Base-by-base conservation (phyloP, 768 basidiomycete genomes). In the Lactarius psammicola region DNA sequence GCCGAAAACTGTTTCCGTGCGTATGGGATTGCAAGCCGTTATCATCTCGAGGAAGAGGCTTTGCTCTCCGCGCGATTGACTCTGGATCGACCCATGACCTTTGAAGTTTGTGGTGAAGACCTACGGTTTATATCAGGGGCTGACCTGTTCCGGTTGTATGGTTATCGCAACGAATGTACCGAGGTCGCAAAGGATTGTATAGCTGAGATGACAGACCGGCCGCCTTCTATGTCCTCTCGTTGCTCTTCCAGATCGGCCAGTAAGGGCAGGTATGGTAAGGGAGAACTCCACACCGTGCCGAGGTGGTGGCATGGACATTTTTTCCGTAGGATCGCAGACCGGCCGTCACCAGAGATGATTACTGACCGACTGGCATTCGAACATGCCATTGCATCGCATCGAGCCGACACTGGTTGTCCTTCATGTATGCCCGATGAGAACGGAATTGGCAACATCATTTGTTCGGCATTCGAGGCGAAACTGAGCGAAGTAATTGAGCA, bases 271-370 rank as follows among this genome's bases (percentile, higher is more conserved):
- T 30, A 56, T 42, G 51, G 60, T 31, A 26, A 46, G 0, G 36
- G 15, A 4, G 36, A 38, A 38, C 36, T 38, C 36, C 36, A 15
- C 4, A 15, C 36, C 36, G 44, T 28, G 49, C 53, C 46, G 23
- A 38, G 56, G 23, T 66, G 65, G 60, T 66, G 65, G 60, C 46
- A 62, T 18, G 28, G 20, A 5, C 49, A 66, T 20, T 66, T 61
- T 49, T 46, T 49, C 13, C 20, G 8, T 5, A 61, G 65, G 30
- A 42, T 20, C 4, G 23, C 23, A 8, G 28, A 36, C 9, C 53
- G 20, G 30, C 65, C 60, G 23, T 61, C 65, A 23, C 65, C 65
- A 17, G 53, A 38, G 40, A 28, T 6, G 9, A 20, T 62, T 28
- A 34, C 65, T 3, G 30, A 66, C 62, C 55, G 65, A 20, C 3